Percentiles rank a stretch among this genome's conserved stretches.
phyloP scores from a whole-genome alignment of 495 filamentous ascomycete genomes.

The Platismatia glauca region DNA sequence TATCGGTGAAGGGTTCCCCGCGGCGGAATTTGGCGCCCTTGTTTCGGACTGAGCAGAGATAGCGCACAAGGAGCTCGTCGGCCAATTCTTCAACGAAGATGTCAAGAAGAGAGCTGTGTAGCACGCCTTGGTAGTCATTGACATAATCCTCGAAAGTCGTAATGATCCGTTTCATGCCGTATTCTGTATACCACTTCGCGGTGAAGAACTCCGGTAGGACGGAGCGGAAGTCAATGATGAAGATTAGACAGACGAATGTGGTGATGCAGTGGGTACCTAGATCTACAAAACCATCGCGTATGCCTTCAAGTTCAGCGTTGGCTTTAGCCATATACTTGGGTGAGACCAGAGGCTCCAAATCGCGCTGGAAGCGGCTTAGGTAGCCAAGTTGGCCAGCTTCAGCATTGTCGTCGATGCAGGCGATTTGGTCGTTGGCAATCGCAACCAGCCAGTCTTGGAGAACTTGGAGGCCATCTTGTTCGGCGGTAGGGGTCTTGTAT shows the following conservation, averaged over 20 bases:
- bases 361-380: slow-evolving; percentile 69
- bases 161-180: slow-evolving; percentile 77
- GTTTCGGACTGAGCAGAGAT: slow-evolving; percentile 82
- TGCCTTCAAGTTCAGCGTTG: slow-evolving; percentile 57
- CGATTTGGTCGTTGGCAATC: slow-evolving; percentile 97
- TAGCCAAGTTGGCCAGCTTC: slow-evolving; percentile 64
- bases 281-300: slow-evolving; percentile 89
- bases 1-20: slow-evolving; percentile 71
- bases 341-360: slow-evolving; percentile 69
- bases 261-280: slow-evolving; percentile 81
- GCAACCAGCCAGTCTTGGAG: slow-evolving; percentile 92
- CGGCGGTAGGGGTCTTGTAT: slow-evolving; percentile 49
- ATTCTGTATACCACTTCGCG: slow-evolving; percentile 70
- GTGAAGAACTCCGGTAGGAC: slow-evolving; percentile 90
- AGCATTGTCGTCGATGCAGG: slow-evolving; percentile 83
- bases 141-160: slow-evolving; percentile 94
- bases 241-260: slow-evolving; percentile 75
- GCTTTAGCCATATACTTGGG: slow-evolving; percentile 68
- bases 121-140: slow-evolving; percentile 65
- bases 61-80: slow-evolving; percentile 77
- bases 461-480: slow-evolving; percentile 69
- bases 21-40: slow-evolving; percentile 82
- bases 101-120: slow-evolving; percentile 78
- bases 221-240: slow-evolving; percentile 71
- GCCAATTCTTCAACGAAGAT: slow-evolving; percentile 85